phyloP scores from a whole-genome alignment of 2,329 filamentous ascomycete genomes.

The Xylaria sp. region DNA sequence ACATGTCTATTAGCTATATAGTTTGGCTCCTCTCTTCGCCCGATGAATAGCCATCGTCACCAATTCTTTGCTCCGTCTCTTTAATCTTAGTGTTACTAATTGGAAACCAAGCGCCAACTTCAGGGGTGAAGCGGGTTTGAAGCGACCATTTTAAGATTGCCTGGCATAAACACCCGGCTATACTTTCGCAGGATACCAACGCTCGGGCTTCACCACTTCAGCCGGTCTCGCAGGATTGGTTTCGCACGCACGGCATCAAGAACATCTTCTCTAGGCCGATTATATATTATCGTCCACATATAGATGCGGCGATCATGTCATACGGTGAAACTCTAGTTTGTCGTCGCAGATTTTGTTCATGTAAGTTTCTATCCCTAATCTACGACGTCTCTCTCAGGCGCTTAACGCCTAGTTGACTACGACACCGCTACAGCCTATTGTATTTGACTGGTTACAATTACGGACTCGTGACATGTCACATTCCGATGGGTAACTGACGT shows the following conservation, averaged over 20 bases:
- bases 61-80: neutral
- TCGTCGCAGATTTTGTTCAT: slow-evolving; percentile 10
- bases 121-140: slow-evolving; percentile 18
- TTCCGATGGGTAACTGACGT: slow-evolving; percentile 9
- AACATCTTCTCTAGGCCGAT: neutral
- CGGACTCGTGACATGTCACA: slow-evolving; percentile 14
- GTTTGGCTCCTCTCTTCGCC: neutral
- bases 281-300: slow-evolving; percentile 19
- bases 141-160: slow-evolving; percentile 22
- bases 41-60: neutral
- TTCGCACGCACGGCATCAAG: slow-evolving; percentile 30
- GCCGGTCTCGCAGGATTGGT: slow-evolving; percentile 26
- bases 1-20: neutral
- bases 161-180: slow-evolving; percentile 12
- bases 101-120: neutral
- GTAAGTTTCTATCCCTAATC: neutral
- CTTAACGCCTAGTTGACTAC: neutral
- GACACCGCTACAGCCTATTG: neutral
- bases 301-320: slow-evolving; percentile 7
- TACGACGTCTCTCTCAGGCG: neutral
- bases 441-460: neutral
- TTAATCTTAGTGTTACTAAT: neutral
- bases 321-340: slow-evolving; percentile 8
- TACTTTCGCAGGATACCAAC: slow-evolving; percentile 18
- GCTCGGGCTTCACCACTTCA: slow-evolving; percentile 29